Evolutionary conservation across 345 rosid species (phyloP).

Genomic region (Eucalyptus lansdowneana): DNA sequence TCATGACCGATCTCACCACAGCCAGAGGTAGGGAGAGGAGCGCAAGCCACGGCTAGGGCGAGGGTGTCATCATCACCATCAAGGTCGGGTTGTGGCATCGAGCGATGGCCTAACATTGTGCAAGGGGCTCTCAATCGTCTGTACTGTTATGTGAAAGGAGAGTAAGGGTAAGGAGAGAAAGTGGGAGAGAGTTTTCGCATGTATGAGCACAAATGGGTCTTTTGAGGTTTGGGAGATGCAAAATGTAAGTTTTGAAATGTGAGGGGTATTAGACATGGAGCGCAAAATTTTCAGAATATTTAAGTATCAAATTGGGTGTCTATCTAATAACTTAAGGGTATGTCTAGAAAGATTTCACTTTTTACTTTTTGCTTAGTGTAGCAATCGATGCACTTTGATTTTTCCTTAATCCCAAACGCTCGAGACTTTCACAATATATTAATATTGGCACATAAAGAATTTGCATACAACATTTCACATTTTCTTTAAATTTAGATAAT

Average conservation of each 20-base stretch:
- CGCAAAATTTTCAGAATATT: no score
- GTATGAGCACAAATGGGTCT: no score
- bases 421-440: neutral
- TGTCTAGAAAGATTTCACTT: neutral
- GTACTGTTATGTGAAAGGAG: neutral
- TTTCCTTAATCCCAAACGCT: neutral
- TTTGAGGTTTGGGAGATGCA: no score
- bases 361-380: neutral
- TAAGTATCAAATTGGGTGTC: no score
- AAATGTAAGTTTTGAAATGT: no score
- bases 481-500: neutral
- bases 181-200: no score
- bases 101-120: neutral
- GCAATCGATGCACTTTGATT: neutral
- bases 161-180: no score
- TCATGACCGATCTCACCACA: neutral
- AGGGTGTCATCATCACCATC: neutral
- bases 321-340: neutral
- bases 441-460: neutral
- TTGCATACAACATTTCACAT: neutral
- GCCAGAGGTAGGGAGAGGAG: neutral
- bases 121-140: neutral
- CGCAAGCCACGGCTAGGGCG: neutral
- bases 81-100: neutral
- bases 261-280: rapidly evolving